These are phyloP conservation scores for Cucurbitaria berberidis DNA, from an alignment of 2,329 filamentous ascomycete species.

Conservation along the genomic window DNA sequence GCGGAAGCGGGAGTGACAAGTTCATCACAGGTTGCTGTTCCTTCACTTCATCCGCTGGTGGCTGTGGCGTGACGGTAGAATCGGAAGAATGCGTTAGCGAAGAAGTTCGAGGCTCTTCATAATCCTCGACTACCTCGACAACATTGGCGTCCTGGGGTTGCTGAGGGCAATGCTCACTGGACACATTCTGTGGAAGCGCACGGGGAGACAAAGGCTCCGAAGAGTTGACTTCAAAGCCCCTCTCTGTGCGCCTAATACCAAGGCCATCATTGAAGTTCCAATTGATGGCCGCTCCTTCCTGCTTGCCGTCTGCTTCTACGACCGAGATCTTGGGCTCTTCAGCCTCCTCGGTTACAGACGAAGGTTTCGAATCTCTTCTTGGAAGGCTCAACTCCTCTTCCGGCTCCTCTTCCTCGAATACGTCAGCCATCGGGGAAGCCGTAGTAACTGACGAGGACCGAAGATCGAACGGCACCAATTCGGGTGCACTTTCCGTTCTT, in stretches of 20 bases:
- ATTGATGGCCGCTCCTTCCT: constrained; percentile 51
- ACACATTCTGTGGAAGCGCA: constrained; percentile 18
- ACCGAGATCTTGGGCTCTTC: constrained; percentile 54
- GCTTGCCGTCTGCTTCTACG: constrained; percentile 52
- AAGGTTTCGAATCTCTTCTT: constrained; percentile 13
- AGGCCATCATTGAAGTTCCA: constrained; percentile 52
- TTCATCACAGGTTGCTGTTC: constrained; percentile 46
- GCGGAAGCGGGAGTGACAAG: constrained; percentile 46
- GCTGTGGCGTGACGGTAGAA: constrained; percentile 52
- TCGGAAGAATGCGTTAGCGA: constrained; percentile 59
- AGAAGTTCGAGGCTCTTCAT: constrained; percentile 56
- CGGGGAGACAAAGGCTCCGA: constrained; percentile 37
- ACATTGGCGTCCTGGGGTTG: constrained; percentile 37
- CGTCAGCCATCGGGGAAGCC: constrained; percentile 79
- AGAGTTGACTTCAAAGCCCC: constrained; percentile 8
- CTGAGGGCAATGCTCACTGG: constrained; percentile 12
- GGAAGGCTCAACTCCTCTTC: constrained; percentile 58
- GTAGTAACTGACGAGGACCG: constrained; percentile 59
- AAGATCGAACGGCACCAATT: constrained; percentile 75
- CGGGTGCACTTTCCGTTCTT: constrained; percentile 79
- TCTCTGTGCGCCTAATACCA: constrained; percentile 38
- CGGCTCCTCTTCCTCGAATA: constrained; percentile 81
- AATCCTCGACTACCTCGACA: constrained; percentile 54
- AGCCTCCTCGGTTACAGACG: constrained; percentile 34
- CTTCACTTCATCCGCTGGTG: constrained; percentile 40